phyloP scores from a whole-genome alignment of 257 asterid species.

The Vinca minor region DNA sequence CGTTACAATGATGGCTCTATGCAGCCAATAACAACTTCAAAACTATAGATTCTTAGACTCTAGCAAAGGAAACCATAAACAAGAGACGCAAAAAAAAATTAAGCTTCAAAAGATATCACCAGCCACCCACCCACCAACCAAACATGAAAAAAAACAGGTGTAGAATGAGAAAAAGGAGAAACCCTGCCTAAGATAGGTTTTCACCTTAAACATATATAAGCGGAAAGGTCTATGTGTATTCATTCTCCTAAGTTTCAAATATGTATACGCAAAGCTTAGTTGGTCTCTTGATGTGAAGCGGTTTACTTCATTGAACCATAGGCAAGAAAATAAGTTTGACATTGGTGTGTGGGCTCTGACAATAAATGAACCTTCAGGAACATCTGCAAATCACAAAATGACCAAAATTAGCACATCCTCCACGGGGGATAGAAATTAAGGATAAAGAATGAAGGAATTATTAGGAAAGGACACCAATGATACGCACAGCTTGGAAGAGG shows the following conservation, averaged over 20 bases:
- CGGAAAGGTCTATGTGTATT: conserved; percentile 57
- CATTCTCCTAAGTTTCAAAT: conserved; percentile 64
- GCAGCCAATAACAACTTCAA: too few species aligned
- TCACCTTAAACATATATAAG: conserved; percentile 82
- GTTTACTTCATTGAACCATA: conserved; percentile 89
- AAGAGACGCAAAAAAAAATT: too few species aligned
- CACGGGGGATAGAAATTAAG: conserved; percentile 5
- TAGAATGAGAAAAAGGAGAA: too few species aligned
- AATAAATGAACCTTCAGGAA: conserved; percentile 90
- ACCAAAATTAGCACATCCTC: conserved; percentile 5
- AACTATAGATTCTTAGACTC: too few species aligned
- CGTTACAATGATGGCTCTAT: not conserved
- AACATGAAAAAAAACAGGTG: too few species aligned
- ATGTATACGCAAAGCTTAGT: conserved; percentile 82
- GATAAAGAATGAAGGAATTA: conserved; percentile 10
- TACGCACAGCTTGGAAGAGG: conserved; percentile 81
- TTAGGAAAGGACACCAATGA: conserved; percentile 8
- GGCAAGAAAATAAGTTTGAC: conserved; percentile 88
- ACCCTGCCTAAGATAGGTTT: not conserved
- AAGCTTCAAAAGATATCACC: too few species aligned
- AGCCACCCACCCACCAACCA: too few species aligned
- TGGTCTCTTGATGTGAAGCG: conserved; percentile 92
- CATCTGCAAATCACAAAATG: conserved; percentile 37
- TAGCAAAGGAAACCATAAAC: too few species aligned
- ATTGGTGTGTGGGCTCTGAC: conserved; percentile 86